A percentile compares a stretch with the other conserved stretches of the same genome.
Evolutionary conservation across 768 basidiomycete genomes (phyloP).

Genomic region (Collybia sordida): DNA sequence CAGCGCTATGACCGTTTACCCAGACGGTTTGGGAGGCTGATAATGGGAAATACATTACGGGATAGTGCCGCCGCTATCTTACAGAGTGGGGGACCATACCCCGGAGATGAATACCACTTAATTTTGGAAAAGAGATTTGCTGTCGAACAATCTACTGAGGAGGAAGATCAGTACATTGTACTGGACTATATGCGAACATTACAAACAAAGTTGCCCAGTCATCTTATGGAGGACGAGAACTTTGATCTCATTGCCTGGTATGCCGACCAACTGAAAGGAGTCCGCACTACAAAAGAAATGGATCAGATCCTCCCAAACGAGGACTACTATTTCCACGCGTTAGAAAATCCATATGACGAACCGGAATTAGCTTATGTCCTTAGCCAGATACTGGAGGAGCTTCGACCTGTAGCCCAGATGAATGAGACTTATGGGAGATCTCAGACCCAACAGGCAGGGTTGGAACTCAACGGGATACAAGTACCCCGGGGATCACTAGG

Average conservation of each 20-base stretch:
- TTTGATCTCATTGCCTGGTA: too few relatives aligned
- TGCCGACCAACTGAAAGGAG: too few relatives aligned
- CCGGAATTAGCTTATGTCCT: too few relatives aligned
- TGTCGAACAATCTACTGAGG: neutral
- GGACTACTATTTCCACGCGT: too few relatives aligned
- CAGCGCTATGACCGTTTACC: neutral
- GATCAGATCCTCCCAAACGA: too few relatives aligned
- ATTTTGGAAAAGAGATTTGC: neutral
- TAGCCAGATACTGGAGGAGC: neutral
- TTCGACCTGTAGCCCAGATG: neutral
- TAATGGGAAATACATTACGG: neutral
- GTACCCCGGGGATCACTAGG: neutral
- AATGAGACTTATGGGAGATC: neutral
- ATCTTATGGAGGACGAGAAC: too few relatives aligned
- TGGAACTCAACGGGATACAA: neutral
- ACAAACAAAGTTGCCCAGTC: too few relatives aligned
- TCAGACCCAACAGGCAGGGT: neutral
- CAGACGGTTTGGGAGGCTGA: neutral
- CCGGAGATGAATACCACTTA: neutral
- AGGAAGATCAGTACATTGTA: neutral
- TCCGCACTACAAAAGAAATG: too few relatives aligned
- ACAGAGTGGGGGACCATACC: neutral
- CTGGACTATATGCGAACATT: neutral
- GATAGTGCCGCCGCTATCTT: neutral
- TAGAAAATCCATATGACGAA: too few relatives aligned